phyloP scores from a whole-genome alignment of 257 asterid species.

The Ajuga chamaepitys region DNA sequence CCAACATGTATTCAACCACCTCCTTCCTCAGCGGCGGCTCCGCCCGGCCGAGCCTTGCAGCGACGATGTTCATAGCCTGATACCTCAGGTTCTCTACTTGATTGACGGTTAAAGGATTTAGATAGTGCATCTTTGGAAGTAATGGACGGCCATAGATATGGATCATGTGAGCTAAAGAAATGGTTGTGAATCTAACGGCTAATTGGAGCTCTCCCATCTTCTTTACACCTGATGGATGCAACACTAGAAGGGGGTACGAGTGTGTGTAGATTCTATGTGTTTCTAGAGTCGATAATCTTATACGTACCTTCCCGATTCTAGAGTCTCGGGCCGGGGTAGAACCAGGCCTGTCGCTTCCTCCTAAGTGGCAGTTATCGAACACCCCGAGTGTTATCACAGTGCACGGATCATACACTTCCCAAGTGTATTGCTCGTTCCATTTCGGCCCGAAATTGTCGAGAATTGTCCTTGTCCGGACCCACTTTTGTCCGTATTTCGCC shows the following conservation, averaged over 20 bases:
- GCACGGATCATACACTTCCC: slow-evolving; percentile 86
- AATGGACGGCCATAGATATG: slow-evolving; percentile 47
- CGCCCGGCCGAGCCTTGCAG: slow-evolving; percentile 54
- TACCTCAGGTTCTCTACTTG: slow-evolving; percentile 55
- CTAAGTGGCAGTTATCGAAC: slow-evolving; percentile 60
- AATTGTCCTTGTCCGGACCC: slow-evolving; percentile 69
- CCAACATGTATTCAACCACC: slow-evolving; percentile 69
- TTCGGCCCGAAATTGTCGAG: slow-evolving; percentile 50
- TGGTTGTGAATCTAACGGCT: slow-evolving; percentile 56
- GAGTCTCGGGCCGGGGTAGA: slow-evolving; percentile 28
- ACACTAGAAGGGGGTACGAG: slow-evolving; percentile 59
- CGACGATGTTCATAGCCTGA: slow-evolving; percentile 70
- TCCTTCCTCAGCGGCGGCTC: slow-evolving; percentile 79
- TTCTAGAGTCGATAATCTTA: slow-evolving; percentile 57
- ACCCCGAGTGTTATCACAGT: slow-evolving; percentile 68
- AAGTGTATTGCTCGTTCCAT: slow-evolving; percentile 78
- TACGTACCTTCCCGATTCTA: slow-evolving; percentile 64
- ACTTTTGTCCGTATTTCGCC: slow-evolving; percentile 73
- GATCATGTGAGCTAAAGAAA: slow-evolving; percentile 49
- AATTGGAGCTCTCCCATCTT: slow-evolving; percentile 70
- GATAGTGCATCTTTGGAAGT: slow-evolving; percentile 76
- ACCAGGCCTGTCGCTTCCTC: slow-evolving; percentile 28
- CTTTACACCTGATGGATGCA: slow-evolving; percentile 68
- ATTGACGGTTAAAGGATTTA: slow-evolving; percentile 60
- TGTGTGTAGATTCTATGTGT: slow-evolving; percentile 48